A percentile compares a stretch with the other conserved stretches of the same genome.
phyloP scores from a whole-genome alignment of 2,329 filamentous ascomycete species.

The Clarireedia homoeocarpa region DNA sequence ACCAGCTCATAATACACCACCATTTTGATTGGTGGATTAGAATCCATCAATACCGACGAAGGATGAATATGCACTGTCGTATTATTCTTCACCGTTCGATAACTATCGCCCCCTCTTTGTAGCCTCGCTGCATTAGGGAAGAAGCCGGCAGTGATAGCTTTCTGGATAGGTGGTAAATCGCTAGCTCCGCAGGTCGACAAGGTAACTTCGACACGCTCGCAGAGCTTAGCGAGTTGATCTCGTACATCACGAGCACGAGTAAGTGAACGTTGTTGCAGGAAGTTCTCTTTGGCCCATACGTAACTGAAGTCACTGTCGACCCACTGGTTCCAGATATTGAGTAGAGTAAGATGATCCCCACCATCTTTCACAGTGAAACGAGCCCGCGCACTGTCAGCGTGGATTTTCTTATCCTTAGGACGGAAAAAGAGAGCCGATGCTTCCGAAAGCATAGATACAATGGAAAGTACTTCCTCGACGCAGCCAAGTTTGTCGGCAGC shows the following conservation, averaged over 20 bases:
- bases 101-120: conserved; percentile 76
- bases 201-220: conserved; percentile 83
- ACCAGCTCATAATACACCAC: conserved; percentile 83
- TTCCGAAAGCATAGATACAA: conserved; percentile 92
- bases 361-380: conserved; percentile 87
- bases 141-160: conserved; percentile 84
- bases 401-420: conserved; percentile 94
- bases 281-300: conserved; percentile 88
- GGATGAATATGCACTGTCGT: conserved; percentile 90
- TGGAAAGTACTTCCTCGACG: conserved; percentile 83
- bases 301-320: conserved; percentile 83
- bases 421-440: conserved; percentile 85
- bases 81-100: conserved; percentile 86
- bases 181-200: conserved; percentile 59
- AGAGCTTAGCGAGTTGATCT: conserved; percentile 85
- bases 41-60: conserved; percentile 69
- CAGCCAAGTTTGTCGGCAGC: conserved; percentile 87
- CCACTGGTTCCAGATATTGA: conserved; percentile 96
- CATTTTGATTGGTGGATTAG: conserved; percentile 70
- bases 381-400: conserved; percentile 82
- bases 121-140: conserved; percentile 87
- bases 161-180: conserved; percentile 74
- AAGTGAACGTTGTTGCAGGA: conserved; percentile 83
- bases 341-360: conserved; percentile 78
- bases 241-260: conserved; percentile 84